These are phyloP conservation scores for Elsinoe australis DNA, from an alignment of 2,329 filamentous ascomycete species.

Conservation along the genomic window DNA sequence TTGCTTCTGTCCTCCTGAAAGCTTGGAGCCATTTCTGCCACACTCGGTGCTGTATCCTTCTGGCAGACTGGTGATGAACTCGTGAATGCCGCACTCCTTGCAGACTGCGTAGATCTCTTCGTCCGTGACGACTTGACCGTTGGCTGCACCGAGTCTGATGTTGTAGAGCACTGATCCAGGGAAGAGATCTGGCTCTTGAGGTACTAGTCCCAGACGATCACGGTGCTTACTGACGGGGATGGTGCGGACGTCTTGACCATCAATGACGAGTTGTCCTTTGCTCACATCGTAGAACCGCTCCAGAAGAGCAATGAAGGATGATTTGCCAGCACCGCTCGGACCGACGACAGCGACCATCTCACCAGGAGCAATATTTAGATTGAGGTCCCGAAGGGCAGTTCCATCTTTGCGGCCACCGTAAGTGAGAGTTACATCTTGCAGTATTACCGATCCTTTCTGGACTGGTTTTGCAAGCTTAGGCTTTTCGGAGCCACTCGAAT, in stretches of 20 bases:
- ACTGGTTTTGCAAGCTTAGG: not conserved
- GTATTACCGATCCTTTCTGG: conserved; percentile 23
- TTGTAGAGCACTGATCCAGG: conserved; percentile 40
- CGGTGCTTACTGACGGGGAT: conserved; percentile 33
- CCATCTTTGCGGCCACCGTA: conserved; percentile 33
- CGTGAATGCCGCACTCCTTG: conserved; percentile 39
- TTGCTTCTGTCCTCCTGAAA: conserved; percentile 42
- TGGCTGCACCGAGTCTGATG: conserved; percentile 33
- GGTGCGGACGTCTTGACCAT: conserved; percentile 36
- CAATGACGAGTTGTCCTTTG: conserved; percentile 34
- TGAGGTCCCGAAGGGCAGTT: conserved; percentile 41
- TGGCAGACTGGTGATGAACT: conserved; percentile 41
- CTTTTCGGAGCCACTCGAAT: not conserved
- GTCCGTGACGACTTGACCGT: conserved; percentile 24
- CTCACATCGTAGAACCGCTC: conserved; percentile 41
- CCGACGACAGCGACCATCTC: conserved; percentile 46
- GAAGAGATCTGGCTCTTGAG: conserved; percentile 42
- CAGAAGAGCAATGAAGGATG: conserved; percentile 39
- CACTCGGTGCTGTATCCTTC: conserved; percentile 43
- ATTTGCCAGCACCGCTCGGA: conserved; percentile 41
- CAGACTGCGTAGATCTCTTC: conserved; percentile 32
- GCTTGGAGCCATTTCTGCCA: conserved; percentile 34
- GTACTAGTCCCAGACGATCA: conserved; percentile 36
- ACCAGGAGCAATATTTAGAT: conserved; percentile 42
- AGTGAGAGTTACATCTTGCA: conserved; percentile 35